Evolutionary conservation across 2,329 filamentous ascomycete genomes (phyloP).

Genomic region (Talaromyces atroroseus): DNA sequence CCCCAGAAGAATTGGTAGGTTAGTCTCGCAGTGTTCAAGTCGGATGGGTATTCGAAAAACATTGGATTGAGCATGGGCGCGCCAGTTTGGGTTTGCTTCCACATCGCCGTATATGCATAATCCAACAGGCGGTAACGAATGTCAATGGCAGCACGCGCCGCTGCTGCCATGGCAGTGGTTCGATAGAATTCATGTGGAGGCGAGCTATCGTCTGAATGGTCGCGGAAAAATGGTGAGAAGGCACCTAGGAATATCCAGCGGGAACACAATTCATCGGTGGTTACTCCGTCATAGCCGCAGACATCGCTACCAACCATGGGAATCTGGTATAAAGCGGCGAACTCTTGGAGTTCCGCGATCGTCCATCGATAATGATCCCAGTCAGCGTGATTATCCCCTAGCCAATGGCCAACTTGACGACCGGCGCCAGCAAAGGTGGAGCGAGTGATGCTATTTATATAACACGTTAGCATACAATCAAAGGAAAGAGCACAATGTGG

Average conservation of each 20-base stretch:
- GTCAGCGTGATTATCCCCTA: slow-evolving; percentile 55
- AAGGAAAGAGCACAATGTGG: not conserved
- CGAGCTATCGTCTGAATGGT: slow-evolving; percentile 56
- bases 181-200: slow-evolving; percentile 68
- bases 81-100: slow-evolving; percentile 56
- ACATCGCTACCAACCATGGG: slow-evolving; percentile 68
- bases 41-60: slow-evolving; percentile 64
- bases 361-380: slow-evolving; percentile 58
- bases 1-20: slow-evolving; percentile 58
- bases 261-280: slow-evolving; percentile 63
- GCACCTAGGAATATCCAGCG: slow-evolving; percentile 71
- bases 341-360: slow-evolving; percentile 56
- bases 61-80: slow-evolving; percentile 63
- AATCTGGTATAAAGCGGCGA: slow-evolving; percentile 61
- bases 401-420: slow-evolving; percentile 52
- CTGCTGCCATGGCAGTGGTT: slow-evolving; percentile 58
- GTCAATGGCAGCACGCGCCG: slow-evolving; percentile 63
- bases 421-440: slow-evolving; percentile 72
- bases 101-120: slow-evolving; percentile 70
- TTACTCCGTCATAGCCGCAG: slow-evolving; percentile 67
- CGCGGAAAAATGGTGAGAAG: slow-evolving; percentile 70
- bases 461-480: not conserved
- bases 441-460: slow-evolving; percentile 56
- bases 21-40: slow-evolving; percentile 48
- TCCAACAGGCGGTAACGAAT: slow-evolving; percentile 73